Conservation (phyloP, 2,329 filamentous ascomycete genomes). For the Penicillium sp. region DNA sequence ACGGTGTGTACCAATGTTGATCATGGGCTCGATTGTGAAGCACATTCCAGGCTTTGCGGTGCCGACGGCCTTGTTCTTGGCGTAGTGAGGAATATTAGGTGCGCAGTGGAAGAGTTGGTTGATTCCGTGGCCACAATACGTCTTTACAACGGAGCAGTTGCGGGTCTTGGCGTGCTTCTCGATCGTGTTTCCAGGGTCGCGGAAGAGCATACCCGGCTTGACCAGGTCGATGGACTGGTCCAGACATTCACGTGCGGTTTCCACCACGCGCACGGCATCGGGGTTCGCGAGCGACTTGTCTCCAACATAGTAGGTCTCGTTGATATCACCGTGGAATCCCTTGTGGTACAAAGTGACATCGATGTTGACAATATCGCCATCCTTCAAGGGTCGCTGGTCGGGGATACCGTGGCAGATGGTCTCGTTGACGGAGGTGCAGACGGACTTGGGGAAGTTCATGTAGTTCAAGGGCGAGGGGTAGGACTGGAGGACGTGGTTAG, state of each 20-base stretch:
- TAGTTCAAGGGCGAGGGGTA: slow-evolving; percentile 97
- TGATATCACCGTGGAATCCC: slow-evolving; percentile 93
- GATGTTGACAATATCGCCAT: slow-evolving; percentile 96
- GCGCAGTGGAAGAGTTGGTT: slow-evolving; percentile 91
- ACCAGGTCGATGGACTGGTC: slow-evolving; percentile 89
- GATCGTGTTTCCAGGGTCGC: slow-evolving; percentile 91
- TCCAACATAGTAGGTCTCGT: slow-evolving; percentile 98
- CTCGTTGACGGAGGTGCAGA: slow-evolving; percentile 95
- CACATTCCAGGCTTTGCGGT: slow-evolving; percentile 96
- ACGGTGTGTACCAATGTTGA: slow-evolving; percentile 83
- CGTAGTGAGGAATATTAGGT: slow-evolving; percentile 95
- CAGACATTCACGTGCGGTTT: slow-evolving; percentile 84
- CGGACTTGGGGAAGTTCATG: slow-evolving; percentile 94
- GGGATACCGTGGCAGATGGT: slow-evolving; percentile 99
- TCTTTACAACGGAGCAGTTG: slow-evolving; percentile 87
- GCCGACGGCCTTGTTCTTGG: slow-evolving; percentile 96
- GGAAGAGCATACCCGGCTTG: slow-evolving; percentile 89
- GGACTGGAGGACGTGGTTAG: slow-evolving; percentile 58
- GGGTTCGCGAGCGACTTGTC: slow-evolving; percentile 81
- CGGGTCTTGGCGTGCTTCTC: slow-evolving; percentile 89
- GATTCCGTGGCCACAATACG: slow-evolving; percentile 95
- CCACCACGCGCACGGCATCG: slow-evolving; percentile 86
- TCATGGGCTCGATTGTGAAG: slow-evolving; percentile 99
- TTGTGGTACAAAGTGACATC: slow-evolving; percentile 93
- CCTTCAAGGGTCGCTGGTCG: slow-evolving; percentile 80